Evolutionary conservation across 2,329 filamentous ascomycete species (phyloP).

Genomic region (Talaromyces albobiverticillius): DNA sequence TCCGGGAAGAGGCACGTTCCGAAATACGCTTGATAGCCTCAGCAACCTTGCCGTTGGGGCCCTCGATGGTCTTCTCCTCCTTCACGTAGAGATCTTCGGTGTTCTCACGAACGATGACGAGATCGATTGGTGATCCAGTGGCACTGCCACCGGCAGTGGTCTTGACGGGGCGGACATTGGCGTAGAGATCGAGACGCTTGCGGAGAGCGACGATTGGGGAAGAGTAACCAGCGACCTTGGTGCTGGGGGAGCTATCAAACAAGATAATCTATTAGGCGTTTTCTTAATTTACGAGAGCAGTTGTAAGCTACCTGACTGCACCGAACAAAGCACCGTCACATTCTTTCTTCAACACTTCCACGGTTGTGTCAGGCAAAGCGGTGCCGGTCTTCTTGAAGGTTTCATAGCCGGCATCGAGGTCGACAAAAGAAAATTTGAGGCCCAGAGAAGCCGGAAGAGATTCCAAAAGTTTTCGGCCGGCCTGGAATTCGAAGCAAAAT

Average conservation of each 20-base stretch:
- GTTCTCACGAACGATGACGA: constrained; percentile 98
- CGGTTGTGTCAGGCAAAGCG: constrained; percentile 85
- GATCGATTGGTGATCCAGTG: constrained; percentile 67
- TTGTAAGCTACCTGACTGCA: constrained; percentile 64
- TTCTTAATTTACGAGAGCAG: neutral
- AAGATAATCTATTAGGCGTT: neutral
- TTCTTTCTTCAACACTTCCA: constrained; percentile 81
- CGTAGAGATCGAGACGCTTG: constrained; percentile 92
- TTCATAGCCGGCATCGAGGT: constrained; percentile 90
- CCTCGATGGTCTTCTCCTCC: constrained; percentile 81
- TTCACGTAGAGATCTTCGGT: constrained; percentile 98
- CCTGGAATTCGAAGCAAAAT: constrained; percentile 35
- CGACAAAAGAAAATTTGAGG: constrained; percentile 89
- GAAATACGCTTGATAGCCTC: constrained; percentile 98
- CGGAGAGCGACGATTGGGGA: constrained; percentile 94
- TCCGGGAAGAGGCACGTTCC: constrained; percentile 77
- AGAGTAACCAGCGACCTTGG: constrained; percentile 89
- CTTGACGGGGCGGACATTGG: constrained; percentile 96
- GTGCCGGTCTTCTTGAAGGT: constrained; percentile 87
- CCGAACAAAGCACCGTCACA: constrained; percentile 97
- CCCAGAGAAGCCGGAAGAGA: constrained; percentile 86
- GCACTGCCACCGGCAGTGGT: constrained; percentile 56
- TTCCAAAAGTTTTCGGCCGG: constrained; percentile 87
- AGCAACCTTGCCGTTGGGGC: constrained; percentile 73
- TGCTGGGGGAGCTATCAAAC: constrained; percentile 68